Evolutionary conservation across 73 alveolate species (phyloP).

Genomic region (Tetrahymena elliotti): DNA sequence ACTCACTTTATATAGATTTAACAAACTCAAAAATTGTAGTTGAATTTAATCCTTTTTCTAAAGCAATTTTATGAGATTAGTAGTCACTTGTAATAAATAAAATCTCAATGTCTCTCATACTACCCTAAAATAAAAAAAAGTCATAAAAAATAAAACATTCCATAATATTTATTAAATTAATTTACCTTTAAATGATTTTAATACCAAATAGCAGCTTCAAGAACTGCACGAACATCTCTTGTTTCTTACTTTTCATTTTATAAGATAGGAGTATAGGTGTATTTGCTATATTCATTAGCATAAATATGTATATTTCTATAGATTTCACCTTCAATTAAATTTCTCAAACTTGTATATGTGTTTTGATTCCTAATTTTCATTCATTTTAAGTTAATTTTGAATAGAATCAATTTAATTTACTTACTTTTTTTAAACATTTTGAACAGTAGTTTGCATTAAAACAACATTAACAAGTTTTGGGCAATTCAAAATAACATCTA

Average conservation of each 20-base stretch:
- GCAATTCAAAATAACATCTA: neutral
- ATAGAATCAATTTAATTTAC: no score
- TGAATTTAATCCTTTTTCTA: neutral
- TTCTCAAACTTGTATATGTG: neutral
- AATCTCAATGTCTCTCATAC: neutral
- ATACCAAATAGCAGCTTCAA: neutral
- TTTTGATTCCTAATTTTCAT: neutral
- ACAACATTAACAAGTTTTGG: neutral
- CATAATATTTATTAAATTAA: neutral
- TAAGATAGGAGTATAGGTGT: neutral
- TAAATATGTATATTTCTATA: neutral
- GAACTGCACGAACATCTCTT: neutral
- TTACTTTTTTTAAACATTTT: neutral
- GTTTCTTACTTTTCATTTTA: neutral
- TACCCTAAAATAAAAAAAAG: neutral
- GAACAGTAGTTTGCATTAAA: neutral
- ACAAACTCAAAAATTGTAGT: constrained; percentile 17
- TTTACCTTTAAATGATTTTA: neutral
- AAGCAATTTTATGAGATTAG: constrained; percentile 1
- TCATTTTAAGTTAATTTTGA: neutral
- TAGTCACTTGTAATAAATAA: constrained; percentile 14
- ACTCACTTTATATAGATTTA: neutral
- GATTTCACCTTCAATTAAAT: neutral
- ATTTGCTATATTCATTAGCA: neutral
- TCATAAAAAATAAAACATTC: neutral